Conservation (phyloP, 306 rosid genomes). For the Geum urbanum region DNA sequence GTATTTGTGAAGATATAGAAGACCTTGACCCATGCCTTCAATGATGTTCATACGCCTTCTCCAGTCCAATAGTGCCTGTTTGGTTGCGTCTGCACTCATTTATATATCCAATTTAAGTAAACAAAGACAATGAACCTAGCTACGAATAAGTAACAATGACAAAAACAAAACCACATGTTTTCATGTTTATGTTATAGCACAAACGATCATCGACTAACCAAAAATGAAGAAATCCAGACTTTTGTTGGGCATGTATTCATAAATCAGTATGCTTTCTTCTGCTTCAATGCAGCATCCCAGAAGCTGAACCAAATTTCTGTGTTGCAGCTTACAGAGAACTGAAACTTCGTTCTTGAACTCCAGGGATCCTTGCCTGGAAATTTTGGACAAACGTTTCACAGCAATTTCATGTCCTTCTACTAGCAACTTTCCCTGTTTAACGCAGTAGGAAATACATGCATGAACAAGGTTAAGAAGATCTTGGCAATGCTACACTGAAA, state of each 20-base stretch:
- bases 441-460: too few species aligned
- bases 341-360: conserved; percentile 33
- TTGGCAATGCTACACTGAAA: neutral
- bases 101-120: neutral
- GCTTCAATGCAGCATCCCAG: conserved; percentile 30
- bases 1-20: conserved; percentile 31
- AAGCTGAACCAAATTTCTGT: conserved; percentile 31
- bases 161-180: neutral
- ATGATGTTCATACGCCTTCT: conserved; percentile 14
- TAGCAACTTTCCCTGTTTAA: conserved; percentile 16
- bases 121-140: neutral
- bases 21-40: conserved; percentile 27
- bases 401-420: conserved; percentile 21
- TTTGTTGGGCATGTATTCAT: conserved; percentile 33
- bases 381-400: conserved; percentile 26
- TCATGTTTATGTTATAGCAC: neutral
- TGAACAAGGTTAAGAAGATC: neutral
- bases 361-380: conserved; percentile 29
- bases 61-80: conserved; percentile 9
- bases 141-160: neutral
- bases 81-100: conserved; percentile 16
- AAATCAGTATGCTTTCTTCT: conserved; percentile 26
- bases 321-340: conserved; percentile 33
- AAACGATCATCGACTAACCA: conserved; percentile 7
- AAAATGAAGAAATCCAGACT: conserved; percentile 39